Evolutionary conservation across 2,329 filamentous ascomycete genomes (phyloP).

Genomic region (Plectosphaerella sp.): DNA sequence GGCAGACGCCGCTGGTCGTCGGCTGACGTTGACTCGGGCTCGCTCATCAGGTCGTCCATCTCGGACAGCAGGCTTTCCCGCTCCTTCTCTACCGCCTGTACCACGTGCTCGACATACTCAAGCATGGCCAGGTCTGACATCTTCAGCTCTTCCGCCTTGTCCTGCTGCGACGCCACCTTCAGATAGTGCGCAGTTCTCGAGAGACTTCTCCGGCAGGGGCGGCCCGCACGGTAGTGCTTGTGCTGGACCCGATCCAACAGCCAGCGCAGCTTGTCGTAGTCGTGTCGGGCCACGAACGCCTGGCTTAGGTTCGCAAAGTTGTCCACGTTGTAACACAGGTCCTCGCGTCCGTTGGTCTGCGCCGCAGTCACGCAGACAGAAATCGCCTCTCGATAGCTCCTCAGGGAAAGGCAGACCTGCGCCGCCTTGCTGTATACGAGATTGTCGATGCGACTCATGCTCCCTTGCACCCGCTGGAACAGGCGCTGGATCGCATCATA

Average conservation of each 20-base stretch:
- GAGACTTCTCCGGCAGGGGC: slow-evolving; percentile 5
- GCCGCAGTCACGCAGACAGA: slow-evolving; percentile 30
- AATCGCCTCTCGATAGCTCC: slow-evolving; percentile 23
- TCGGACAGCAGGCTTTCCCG: not conserved
- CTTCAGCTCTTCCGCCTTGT: slow-evolving; percentile 7
- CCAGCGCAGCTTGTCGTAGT: slow-evolving; percentile 22
- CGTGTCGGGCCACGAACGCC: slow-evolving; percentile 22
- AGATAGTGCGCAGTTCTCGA: slow-evolving; percentile 9
- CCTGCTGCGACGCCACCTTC: slow-evolving; percentile 1
- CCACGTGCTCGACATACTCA: slow-evolving; percentile 2
- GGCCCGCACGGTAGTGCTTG: slow-evolving; percentile 6
- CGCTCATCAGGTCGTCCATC: not conserved
- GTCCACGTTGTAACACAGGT: slow-evolving; percentile 28
- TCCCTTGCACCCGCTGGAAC: slow-evolving; percentile 20
- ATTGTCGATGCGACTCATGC: slow-evolving; percentile 26
- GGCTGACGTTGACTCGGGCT: too few species aligned
- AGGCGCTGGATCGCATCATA: slow-evolving; percentile 6
- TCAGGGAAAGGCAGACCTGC: slow-evolving; percentile 20
- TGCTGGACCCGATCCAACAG: slow-evolving; percentile 17
- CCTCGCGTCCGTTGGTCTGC: slow-evolving; percentile 27
- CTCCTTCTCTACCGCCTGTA: not conserved
- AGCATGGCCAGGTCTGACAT: slow-evolving; percentile 8
- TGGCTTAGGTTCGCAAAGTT: slow-evolving; percentile 33
- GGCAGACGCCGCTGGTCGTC: too few species aligned
- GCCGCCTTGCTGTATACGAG: slow-evolving; percentile 30